phyloP scores from a whole-genome alignment of 2,329 filamentous ascomycete species.

The Curvularia lunata region DNA sequence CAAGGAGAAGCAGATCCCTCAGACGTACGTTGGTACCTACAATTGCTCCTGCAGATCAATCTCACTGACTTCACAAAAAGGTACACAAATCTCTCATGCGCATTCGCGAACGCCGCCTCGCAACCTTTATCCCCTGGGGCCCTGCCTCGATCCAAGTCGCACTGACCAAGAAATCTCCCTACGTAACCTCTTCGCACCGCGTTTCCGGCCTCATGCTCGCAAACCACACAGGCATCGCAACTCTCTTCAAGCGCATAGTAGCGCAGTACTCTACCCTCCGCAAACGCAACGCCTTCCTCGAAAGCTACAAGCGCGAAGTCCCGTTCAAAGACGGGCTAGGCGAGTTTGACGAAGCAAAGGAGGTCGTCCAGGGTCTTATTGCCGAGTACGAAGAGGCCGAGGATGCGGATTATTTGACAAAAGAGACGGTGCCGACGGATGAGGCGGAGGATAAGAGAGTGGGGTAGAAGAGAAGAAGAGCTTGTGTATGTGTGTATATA shows the following conservation, averaged over 20 bases:
- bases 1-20: constrained; percentile 98
- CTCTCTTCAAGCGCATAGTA: constrained; percentile 93
- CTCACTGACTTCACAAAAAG: constrained; percentile 39
- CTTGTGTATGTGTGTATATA: too few species aligned
- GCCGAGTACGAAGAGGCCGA: constrained; percentile 96
- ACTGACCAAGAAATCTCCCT: constrained; percentile 93
- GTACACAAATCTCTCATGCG: constrained; percentile 96
- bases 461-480: constrained; percentile 15
- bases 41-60: background rate
- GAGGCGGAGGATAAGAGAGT: constrained; percentile 44
- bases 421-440: constrained; percentile 59
- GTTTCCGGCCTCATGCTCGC: constrained; percentile 97
- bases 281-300: constrained; percentile 96
- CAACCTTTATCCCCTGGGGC: constrained; percentile 98
- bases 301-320: constrained; percentile 93
- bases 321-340: constrained; percentile 89
- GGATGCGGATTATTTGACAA: constrained; percentile 85
- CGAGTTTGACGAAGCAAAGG: constrained; percentile 93
- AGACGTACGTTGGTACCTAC: constrained; percentile 62
- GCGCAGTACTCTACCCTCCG: constrained; percentile 91
- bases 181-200: constrained; percentile 90
- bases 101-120: constrained; percentile 90
- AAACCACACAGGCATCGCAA: constrained; percentile 96
- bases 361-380: constrained; percentile 90
- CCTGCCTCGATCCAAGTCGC: constrained; percentile 98